phyloP scores from a whole-genome alignment of 176 grass and related monocot species.

The Canna indica region DNA sequence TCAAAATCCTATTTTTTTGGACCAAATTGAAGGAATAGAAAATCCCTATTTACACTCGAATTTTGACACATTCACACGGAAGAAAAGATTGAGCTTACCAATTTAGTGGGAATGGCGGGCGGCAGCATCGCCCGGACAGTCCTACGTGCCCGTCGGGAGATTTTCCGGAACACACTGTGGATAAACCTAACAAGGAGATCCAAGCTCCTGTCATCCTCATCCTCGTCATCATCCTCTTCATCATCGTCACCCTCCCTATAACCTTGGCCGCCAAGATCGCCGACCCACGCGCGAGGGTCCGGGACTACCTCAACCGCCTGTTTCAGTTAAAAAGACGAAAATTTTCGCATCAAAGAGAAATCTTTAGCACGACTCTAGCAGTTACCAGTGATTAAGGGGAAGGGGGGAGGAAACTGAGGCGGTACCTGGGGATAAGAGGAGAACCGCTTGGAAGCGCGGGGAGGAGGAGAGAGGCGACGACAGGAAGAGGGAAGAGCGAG shows the following conservation, averaged over 20 bases:
- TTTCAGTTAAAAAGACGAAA: not conserved
- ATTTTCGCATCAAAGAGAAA: not conserved
- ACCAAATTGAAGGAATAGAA: not conserved
- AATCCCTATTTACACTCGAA: not conserved
- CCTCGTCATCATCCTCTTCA: slow-evolving; percentile 35
- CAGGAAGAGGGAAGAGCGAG: slow-evolving; percentile 13
- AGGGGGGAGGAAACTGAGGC: not conserved
- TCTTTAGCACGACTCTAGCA: not conserved
- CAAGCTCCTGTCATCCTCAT: slow-evolving; percentile 66
- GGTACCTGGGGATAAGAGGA: slow-evolving; percentile 30
- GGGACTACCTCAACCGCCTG: slow-evolving; percentile 51
- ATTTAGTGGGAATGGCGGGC: slow-evolving; percentile 71
- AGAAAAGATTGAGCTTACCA: slow-evolving; percentile 31
- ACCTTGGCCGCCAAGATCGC: slow-evolving; percentile 33
- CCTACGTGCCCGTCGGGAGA: slow-evolving; percentile 56
- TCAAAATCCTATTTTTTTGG: not conserved
- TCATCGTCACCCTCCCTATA: slow-evolving; percentile 13
- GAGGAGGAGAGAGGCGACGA: not conserved
- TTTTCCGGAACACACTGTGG: slow-evolving; percentile 58
- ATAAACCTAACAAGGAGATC: slow-evolving; percentile 70
- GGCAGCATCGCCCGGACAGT: slow-evolving; percentile 79
- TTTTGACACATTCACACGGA: slow-evolving; percentile 1
- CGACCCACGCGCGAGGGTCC: slow-evolving; percentile 57
- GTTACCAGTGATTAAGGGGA: not conserved
- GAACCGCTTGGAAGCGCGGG: slow-evolving; percentile 27